Evolutionary conservation across 208 protist species (phyloP).

Genomic region (Acanthamoeba culbertsoni): DNA sequence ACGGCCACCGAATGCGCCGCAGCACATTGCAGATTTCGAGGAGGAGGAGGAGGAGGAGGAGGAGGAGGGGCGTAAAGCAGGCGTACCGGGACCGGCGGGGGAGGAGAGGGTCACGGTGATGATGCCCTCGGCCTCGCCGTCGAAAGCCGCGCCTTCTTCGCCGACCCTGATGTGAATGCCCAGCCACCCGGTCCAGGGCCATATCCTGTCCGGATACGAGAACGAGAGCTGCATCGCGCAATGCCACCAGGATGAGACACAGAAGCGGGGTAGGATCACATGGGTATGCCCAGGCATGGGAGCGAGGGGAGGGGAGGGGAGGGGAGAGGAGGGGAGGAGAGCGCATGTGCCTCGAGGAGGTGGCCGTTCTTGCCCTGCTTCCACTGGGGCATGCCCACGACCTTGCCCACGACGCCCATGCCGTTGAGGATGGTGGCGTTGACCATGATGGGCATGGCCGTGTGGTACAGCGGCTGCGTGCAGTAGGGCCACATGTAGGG

Average conservation of each 20-base stretch:
- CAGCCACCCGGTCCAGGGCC: conserved; percentile 88
- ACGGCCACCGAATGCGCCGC: no score
- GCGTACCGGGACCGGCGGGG: neutral
- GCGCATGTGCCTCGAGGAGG: conserved; percentile 12
- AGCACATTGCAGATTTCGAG: no score
- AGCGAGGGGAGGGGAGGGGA: neutral
- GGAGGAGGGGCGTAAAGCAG: neutral
- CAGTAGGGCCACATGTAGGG: conserved; percentile 94
- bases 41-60: no score
- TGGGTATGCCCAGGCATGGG: no score
- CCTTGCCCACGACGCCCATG: conserved; percentile 71
- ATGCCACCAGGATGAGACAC: neutral
- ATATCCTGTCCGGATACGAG: conserved; percentile 71
- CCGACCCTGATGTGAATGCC: conserved; percentile 76
- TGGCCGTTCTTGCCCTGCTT: conserved; percentile 10
- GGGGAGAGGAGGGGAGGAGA: neutral
- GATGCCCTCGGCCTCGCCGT: conserved; percentile 63
- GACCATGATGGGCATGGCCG: conserved; percentile 84
- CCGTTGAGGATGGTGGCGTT: conserved; percentile 93
- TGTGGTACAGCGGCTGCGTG: conserved; percentile 86
- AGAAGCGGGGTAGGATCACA: no score
- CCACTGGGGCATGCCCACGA: conserved; percentile 52
- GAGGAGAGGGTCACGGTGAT: conserved; percentile 60
- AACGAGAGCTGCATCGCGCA: conserved; percentile 23
- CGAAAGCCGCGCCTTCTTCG: conserved; percentile 2